Evolutionary conservation across 352 stramenopile genomes (phyloP).

Genomic region (Pythium monospermum): DNA sequence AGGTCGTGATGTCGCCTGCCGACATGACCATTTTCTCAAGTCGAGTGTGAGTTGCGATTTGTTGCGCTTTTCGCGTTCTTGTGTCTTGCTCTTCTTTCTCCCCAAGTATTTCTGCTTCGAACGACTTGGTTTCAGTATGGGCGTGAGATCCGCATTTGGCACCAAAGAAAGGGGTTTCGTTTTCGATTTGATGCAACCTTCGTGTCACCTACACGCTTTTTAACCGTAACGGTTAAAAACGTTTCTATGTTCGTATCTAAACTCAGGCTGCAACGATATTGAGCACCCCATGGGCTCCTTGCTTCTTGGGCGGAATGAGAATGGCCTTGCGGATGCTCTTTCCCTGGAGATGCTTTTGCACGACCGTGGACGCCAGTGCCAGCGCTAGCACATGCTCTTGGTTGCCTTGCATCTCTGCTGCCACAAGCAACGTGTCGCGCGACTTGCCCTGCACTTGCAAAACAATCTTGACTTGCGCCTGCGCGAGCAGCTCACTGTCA

Average conservation of each 20-base stretch:
- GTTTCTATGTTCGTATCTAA: not conserved
- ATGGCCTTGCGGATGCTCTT: conserved; percentile 68
- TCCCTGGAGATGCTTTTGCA: conserved; percentile 69
- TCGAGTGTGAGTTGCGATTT: too few relatives aligned
- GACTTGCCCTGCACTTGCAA: conserved; percentile 77
- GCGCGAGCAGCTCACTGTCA: conserved; percentile 48
- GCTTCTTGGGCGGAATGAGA: conserved; percentile 76
- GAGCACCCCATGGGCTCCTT: conserved; percentile 62
- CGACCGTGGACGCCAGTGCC: conserved; percentile 40
- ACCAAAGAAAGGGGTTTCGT: conserved; percentile 10
- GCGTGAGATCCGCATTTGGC: conserved; percentile 11
- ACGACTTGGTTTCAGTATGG: conserved; percentile 21
- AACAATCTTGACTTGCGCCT: conserved; percentile 76
- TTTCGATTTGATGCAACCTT: conserved; percentile 5
- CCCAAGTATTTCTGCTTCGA: conserved; percentile 1
- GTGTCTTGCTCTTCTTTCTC: not conserved
- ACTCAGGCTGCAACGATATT: conserved; percentile 68
- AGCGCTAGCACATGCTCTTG: conserved; percentile 61
- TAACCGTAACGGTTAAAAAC: not conserved
- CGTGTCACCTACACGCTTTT: conserved; percentile 5
- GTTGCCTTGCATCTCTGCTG: conserved; percentile 39
- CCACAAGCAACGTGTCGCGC: conserved; percentile 65
- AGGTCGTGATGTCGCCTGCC: conserved; percentile 91
- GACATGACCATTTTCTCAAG: conserved; percentile 60
- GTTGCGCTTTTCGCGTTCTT: conserved; percentile 1